Conservation (phyloP, 2,329 filamentous ascomycete genomes). For the Didymella exigua region DNA sequence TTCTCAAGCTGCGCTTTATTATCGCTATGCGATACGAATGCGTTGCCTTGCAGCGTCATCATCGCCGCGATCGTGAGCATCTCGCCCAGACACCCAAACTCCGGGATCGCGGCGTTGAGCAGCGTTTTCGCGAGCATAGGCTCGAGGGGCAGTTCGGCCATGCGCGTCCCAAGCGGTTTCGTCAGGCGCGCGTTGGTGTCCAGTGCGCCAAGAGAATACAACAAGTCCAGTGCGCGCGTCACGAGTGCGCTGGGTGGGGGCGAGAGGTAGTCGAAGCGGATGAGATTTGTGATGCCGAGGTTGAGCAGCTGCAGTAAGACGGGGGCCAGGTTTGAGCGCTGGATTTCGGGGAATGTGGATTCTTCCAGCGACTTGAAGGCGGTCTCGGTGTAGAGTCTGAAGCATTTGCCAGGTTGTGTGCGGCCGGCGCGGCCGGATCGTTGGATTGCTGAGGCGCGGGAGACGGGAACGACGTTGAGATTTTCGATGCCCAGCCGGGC, state of each 20-base stretch:
- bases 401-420: constrained; percentile 91
- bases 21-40: constrained; percentile 82
- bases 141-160: constrained; percentile 92
- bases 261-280: constrained; percentile 87
- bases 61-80: constrained; percentile 93
- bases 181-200: constrained; percentile 92
- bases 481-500: constrained; percentile 86
- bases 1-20: constrained; percentile 77
- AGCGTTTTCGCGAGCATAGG: constrained; percentile 95
- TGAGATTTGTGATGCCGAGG: constrained; percentile 91
- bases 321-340: constrained; percentile 87
- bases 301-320: constrained; percentile 92
- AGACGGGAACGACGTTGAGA: constrained; percentile 79
- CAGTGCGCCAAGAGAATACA: constrained; percentile 84
- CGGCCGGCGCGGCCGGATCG: constrained; percentile 88
- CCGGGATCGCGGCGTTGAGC: constrained; percentile 65
- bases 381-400: constrained; percentile 84
- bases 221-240: constrained; percentile 81
- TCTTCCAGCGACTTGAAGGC: constrained; percentile 70
- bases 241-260: constrained; percentile 84
- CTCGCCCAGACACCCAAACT: constrained; percentile 81
- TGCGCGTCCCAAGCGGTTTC: constrained; percentile 80
- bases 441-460: constrained; percentile 91
- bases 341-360: constrained; percentile 84
- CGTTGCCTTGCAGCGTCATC: constrained; percentile 80